phyloP scores from a whole-genome alignment of 768 basidiomycete species.

The Lyophyllum shimeji region DNA sequence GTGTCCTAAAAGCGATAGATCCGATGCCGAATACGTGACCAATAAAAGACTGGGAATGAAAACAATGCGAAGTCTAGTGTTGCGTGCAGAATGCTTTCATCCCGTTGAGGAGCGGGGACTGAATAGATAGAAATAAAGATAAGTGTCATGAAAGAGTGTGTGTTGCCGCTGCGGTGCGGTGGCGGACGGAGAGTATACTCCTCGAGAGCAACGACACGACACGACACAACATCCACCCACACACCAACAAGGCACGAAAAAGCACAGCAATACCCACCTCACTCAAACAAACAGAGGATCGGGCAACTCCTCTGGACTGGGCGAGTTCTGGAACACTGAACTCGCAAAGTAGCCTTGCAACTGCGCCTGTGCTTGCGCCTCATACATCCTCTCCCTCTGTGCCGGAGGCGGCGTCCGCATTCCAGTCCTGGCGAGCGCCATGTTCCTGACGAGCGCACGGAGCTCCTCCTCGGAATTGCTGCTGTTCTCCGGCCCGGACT shows the following conservation, averaged over 20 bases:
- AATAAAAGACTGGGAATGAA: not conserved
- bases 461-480: conserved; percentile 35
- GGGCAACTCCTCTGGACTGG: conserved; percentile 79
- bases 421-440: conserved; percentile 4
- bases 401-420: conserved; percentile 11
- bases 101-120: not conserved
- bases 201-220: not conserved
- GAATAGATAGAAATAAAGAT: not conserved
- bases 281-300: conserved; percentile 58
- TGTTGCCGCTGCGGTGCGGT: not conserved
- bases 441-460: conserved; percentile 24
- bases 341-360: conserved; percentile 66
- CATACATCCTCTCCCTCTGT: conserved; percentile 26
- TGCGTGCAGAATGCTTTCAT: conserved; percentile 6
- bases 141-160: not conserved
- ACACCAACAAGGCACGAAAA: not conserved
- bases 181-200: not conserved
- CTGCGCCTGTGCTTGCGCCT: conserved; percentile 31
- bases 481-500: conserved; percentile 25
- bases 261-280: conserved; percentile 1
- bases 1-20: conserved; percentile 19
- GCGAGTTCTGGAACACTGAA: conserved; percentile 84
- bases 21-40: conserved; percentile 15
- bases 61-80: conserved; percentile 7
- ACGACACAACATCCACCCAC: not conserved